These are phyloP conservation scores for Didymella sp. DNA, from an alignment of 2,329 filamentous ascomycete species.

Conservation along the genomic window DNA sequence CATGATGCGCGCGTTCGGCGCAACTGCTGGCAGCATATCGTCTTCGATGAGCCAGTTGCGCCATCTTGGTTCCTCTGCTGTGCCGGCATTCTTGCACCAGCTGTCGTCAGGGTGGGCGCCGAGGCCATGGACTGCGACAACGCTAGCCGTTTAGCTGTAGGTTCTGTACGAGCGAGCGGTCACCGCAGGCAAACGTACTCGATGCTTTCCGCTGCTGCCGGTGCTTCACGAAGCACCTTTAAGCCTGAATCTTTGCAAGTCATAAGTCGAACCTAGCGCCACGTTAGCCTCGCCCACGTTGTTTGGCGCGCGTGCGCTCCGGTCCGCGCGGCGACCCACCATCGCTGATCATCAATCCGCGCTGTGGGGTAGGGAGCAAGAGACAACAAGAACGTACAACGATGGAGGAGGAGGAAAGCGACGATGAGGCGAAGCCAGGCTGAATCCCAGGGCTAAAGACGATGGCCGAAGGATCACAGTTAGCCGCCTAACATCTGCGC, in stretches of 20 bases:
- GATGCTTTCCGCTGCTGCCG: background rate
- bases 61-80: background rate
- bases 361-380: background rate
- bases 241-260: conserved; percentile 9
- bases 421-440: background rate
- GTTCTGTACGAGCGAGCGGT: background rate
- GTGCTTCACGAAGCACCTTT: background rate
- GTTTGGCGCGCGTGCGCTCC: conserved; percentile 3
- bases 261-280: conserved; percentile 22
- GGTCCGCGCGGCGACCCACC: conserved; percentile 13
- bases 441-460: background rate
- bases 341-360: conserved; percentile 5
- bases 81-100: background rate
- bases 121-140: background rate
- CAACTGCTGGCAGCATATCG: background rate
- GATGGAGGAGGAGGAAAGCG: background rate
- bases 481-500: background rate
- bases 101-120: background rate
- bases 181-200: background rate
- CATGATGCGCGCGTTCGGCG: background rate
- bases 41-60: background rate
- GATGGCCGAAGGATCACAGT: background rate
- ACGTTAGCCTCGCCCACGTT: conserved; percentile 11
- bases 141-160: background rate
- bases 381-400: background rate